Percentiles rank a stretch among this genome's conserved stretches.
Evolutionary conservation across 73 alveolate species (phyloP).

Genomic region (Tetrahymena borealis): DNA sequence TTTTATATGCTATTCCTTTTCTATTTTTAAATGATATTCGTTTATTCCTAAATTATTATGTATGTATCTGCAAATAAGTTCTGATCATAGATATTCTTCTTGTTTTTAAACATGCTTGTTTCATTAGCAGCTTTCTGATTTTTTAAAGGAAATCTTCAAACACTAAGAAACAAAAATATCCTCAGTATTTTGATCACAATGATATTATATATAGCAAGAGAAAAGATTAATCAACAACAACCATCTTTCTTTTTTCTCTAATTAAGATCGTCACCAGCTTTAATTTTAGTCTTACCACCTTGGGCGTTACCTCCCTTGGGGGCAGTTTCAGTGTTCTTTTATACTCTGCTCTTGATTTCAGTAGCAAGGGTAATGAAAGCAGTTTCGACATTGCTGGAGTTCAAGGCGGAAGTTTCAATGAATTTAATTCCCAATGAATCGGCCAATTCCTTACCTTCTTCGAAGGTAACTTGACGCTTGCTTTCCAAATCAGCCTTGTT

Average conservation of each 20-base stretch:
- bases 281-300: neutral
- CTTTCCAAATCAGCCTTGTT: conserved; percentile 69
- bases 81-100: neutral
- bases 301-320: conserved; percentile 12
- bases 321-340: conserved; percentile 19
- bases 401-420: conserved; percentile 54
- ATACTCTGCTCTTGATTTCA: conserved; percentile 47
- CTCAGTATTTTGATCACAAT: neutral
- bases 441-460: conserved; percentile 65
- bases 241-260: conserved; percentile 9
- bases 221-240: conserved; percentile 26
- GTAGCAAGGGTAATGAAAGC: conserved; percentile 43
- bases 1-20: neutral
- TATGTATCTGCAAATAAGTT: neutral
- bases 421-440: conserved; percentile 62
- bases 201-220: neutral
- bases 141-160: neutral
- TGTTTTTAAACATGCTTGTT: neutral
- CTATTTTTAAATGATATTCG: neutral
- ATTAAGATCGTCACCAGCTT: neutral
- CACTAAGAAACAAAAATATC: neutral
- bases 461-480: conserved; percentile 62
- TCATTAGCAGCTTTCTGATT: neutral
- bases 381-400: conserved; percentile 37
- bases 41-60: neutral